phyloP scores from a whole-genome alignment of 2,329 filamentous ascomycete species.

The Akanthomyces dipterigenus region DNA sequence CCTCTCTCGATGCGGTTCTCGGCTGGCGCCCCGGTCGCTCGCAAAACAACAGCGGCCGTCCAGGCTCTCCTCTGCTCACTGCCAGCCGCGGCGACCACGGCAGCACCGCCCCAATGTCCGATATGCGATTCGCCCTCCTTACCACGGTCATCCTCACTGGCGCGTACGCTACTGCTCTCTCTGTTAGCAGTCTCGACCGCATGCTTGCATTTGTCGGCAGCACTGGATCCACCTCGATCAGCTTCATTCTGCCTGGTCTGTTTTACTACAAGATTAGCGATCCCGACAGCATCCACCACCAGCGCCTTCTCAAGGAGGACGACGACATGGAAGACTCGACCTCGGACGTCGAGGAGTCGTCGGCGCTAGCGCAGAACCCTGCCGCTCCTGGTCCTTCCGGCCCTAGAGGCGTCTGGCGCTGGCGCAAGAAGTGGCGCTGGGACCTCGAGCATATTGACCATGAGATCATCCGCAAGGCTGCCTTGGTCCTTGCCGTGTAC shows the following conservation, averaged over 20 bases:
- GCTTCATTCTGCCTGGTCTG: slow-evolving; percentile 89
- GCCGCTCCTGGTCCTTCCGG: slow-evolving; percentile 33
- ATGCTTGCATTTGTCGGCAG: slow-evolving; percentile 93
- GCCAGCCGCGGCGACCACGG: slow-evolving; percentile 43
- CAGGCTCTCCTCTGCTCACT: slow-evolving; percentile 36
- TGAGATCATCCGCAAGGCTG: slow-evolving; percentile 60
- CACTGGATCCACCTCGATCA: slow-evolving; percentile 91
- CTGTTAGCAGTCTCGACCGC: slow-evolving; percentile 79
- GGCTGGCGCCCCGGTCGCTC: slow-evolving; percentile 69
- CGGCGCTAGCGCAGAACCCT: slow-evolving; percentile 36
- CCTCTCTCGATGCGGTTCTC: slow-evolving; percentile 89
- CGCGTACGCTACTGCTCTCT: slow-evolving; percentile 84
- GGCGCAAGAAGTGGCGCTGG: slow-evolving; percentile 53
- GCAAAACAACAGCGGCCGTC: slow-evolving; percentile 30
- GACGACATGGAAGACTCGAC: slow-evolving; percentile 67
- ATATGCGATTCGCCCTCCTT: slow-evolving; percentile 80
- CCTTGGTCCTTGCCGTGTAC: slow-evolving; percentile 73
- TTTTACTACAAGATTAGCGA: slow-evolving; percentile 99
- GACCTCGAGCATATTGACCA: slow-evolving; percentile 58
- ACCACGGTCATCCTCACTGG: slow-evolving; percentile 79
- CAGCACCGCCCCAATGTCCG: slow-evolving; percentile 62
- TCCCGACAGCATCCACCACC: slow-evolving; percentile 79
- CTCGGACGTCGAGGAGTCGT: slow-evolving; percentile 43
- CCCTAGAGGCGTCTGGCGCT: slow-evolving; percentile 36
- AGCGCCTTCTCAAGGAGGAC: slow-evolving; percentile 82